Conservation (phyloP, 2,329 filamentous ascomycete species). For the Aspergillus fischeri region DNA sequence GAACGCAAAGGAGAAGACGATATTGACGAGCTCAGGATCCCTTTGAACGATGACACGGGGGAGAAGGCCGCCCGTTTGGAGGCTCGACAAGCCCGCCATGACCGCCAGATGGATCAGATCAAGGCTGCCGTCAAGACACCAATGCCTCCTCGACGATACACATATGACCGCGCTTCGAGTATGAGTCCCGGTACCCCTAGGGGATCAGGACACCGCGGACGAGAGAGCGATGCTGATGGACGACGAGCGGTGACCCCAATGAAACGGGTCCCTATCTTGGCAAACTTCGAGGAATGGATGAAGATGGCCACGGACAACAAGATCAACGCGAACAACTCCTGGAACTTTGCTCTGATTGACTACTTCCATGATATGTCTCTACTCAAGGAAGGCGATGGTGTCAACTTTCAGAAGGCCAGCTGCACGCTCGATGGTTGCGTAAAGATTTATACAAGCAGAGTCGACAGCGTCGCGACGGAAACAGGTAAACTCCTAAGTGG, state of each 20-base stretch:
- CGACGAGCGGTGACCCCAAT: constrained; percentile 79
- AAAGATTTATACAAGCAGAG: constrained; percentile 97
- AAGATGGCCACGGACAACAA: constrained; percentile 99
- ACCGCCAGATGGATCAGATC: constrained; percentile 88
- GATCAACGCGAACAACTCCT: constrained; percentile 96
- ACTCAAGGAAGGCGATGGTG: constrained; percentile 89
- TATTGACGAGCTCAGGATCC: constrained; percentile 60
- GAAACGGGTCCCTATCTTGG: constrained; percentile 91
- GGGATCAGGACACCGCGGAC: constrained; percentile 30
- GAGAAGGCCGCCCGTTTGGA: constrained; percentile 87
- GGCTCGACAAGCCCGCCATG: constrained; percentile 81
- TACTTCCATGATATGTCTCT: constrained; percentile 99
- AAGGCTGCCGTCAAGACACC: constrained; percentile 62
- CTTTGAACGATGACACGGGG: constrained; percentile 89
- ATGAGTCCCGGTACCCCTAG: constrained; percentile 50
- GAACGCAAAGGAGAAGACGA: not conserved
- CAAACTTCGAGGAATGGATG: constrained; percentile 99
- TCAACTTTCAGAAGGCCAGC: constrained; percentile 98
- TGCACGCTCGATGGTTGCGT: constrained; percentile 97
- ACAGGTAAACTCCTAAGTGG: constrained; percentile 93
- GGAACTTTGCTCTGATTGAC: constrained; percentile 99
- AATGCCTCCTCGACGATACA: constrained; percentile 39
- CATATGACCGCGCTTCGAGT: constrained; percentile 34
- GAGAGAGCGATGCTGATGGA: constrained; percentile 55
- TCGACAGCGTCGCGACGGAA: constrained; percentile 96